Evolutionary conservation across 2,329 filamentous ascomycete genomes (phyloP), one percentile per base, ranked within the genome.

Genomic region (Fusarium nelsonii): DNA sequence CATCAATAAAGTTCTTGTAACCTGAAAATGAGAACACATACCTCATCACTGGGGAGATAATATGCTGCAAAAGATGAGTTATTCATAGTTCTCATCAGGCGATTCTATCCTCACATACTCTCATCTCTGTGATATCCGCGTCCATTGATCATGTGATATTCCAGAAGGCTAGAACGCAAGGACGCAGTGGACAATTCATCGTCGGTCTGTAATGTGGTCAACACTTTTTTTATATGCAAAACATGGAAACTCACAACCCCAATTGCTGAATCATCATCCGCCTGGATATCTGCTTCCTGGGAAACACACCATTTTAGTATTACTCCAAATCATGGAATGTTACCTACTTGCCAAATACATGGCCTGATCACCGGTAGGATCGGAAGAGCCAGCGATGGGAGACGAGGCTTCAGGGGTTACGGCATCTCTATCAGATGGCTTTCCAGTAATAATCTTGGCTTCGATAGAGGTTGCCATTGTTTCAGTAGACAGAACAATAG

Each of bases 101-200:
- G 3, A 6, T 6, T 3, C 5, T 0, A 1, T 4, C 4, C 1
- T n/a, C 4, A n/a, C 56, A 34, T 44, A 49, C 43, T 65, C 30
- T 58, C 53, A 5, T 60, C 37, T 28, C 43, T 54, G 7, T 70
- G 68, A 12, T 70, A 70, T 15, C 56, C 66, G 0, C 68, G 68
- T 1, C 66, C 58, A 15, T 70, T 49, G 5, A 58, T 44, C 28
- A 59, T 50, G 14, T 70, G 63, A 2, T 70, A 70, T 6, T 70
- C 66, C 4, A 34, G 46, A 11, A 70, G 57, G 14, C 68, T 70
- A 0, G 68, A 70, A 0, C 63, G 67, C 11, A 70, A 34, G 1
- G 68, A 70, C 0, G 56, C 53, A 4, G 68, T 70, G 5, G 68
- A 70, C 12, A 70, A 12, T 3, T 70, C 58, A 9, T 70, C 66